phyloP scores from a whole-genome alignment of 192 early-diverging fungal genomes.

The Entrophospora sp. region DNA sequence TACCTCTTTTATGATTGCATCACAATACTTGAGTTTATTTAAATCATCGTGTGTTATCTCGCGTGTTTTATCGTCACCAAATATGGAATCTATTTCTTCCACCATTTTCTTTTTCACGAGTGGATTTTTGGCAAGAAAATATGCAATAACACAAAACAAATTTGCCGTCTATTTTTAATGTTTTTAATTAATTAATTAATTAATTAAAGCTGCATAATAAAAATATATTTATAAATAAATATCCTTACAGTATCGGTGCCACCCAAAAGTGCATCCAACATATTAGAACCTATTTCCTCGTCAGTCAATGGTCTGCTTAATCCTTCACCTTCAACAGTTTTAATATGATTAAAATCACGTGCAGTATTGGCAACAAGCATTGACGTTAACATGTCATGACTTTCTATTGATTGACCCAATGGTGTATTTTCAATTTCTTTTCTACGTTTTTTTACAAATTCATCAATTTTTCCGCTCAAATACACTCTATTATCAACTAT shows the following conservation, averaged over 20 bases:
- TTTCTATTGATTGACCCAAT: not conserved
- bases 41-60: not conserved
- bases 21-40: not conserved
- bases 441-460: not conserved
- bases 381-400: not conserved
- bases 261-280: not conserved
- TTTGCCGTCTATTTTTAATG: too few relatives aligned
- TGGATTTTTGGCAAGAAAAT: not conserved
- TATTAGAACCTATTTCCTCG: not conserved
- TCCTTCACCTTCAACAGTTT: not conserved
- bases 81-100: not conserved
- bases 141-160: not conserved
- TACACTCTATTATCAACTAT: not conserved
- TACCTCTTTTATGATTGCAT: not conserved
- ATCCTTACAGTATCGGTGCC: too few relatives aligned
- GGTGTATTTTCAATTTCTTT: slow-evolving; percentile 3
- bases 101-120: not conserved
- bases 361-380: slow-evolving; percentile 1
- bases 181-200: too few relatives aligned
- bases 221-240: too few relatives aligned
- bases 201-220: too few relatives aligned
- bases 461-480: not conserved
- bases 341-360: not conserved
- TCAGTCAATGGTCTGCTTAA: not conserved
- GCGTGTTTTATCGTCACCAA: not conserved